Evolutionary conservation across 2,329 filamentous ascomycete genomes (phyloP), one percentile per base, ranked within the genome.

Genomic region (Colletotrichum siamense): DNA sequence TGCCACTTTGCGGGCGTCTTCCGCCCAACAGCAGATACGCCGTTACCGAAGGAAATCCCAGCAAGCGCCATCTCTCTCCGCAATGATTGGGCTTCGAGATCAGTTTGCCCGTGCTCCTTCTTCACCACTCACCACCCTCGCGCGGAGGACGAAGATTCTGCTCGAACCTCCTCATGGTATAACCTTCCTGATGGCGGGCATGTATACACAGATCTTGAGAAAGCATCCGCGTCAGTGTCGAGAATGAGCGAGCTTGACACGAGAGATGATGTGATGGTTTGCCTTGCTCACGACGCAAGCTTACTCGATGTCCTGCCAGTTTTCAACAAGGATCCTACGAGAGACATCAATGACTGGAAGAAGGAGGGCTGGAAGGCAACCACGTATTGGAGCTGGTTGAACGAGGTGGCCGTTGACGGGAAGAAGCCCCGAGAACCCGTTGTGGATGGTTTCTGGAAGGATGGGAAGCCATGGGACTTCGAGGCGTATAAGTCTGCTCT

Each of bases 1-100:
- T 79, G 77, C 22, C 77, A 81, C 44, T 77, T 73, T 18, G 39
- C 76, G 3, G 76, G 76, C 10, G 66, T 73, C 24, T 77, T 77
- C 44, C 73, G 76, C 9, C 76, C 76, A 30, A 67, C 70, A 0
- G 10, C 36, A 8, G 26, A 39, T 2, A 30, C 57, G 2, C 74
- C 76, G 8, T 7, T 77, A 4, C 73, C 76, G 2, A 55, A 73
- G 7, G 61, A 49, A 7, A 73, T 77, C 2, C 73, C 73, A 1
- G 70, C 64, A 2, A 65, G 64, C 22, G 70, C 71, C 1, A 65
- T 76, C 8, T 28, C 70, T 1, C 61, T 34, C 34, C 70, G 74
- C 2, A 18, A 22, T 8, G 74, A 76, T 15, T 69, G 74, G 71
- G 9, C 28, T 10, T 61, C 64, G 16, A 69, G 49, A 8, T 57